Base-by-base conservation (phyloP, 108 stramenopile species). In the Conticribra guillardii region DNA sequence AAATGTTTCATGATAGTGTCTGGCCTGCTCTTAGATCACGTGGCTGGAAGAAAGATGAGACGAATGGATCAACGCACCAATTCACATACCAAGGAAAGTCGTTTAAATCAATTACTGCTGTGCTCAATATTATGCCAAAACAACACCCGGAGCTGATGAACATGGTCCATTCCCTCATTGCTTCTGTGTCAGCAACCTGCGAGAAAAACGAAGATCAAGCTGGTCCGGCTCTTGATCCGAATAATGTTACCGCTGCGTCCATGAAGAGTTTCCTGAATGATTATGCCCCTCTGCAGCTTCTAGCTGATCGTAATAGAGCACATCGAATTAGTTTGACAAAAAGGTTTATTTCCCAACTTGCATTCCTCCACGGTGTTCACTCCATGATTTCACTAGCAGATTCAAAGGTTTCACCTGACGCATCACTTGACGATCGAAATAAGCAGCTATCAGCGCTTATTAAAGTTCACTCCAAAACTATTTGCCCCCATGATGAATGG, bases 401-500 rank as follows among this genome's bases (percentile, higher is more conserved):
- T 23, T 46, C 59, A 23, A 34, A 60, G 32, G 33, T 66, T n/a
- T 44, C 46, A 16, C 21, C 70, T 44, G 54, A 77, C 14, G 64
- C 63, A 32, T 53, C 71, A 23, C 1, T 23, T 23, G 37, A 62
- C 37, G 76, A 61, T 49, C 64, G 71, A 3, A 73, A 73, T 45
- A 19, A 31, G 1, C 54, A 60, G 49, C 52, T 84, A 21, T 28
- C 79, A 18, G 72, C 80, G 48, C 48, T 80, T 0, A 76, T 84
- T 33, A 71, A 60, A 19, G 37, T 76, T 22, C 34, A 58, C 34
- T 47, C 64, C 26, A 60, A 31, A 47, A 32, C 75, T 17, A 49
- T 76, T 4, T 64, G 83, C 33, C 94, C 94, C n/a, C 91, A 95
- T 82, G 85, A 89, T 17, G 49, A 74, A 44, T 95, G 94, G 94